Percentiles rank a stretch among this genome's conserved stretches.
Evolutionary conservation across 1,139 yeast species (phyloP).

Genomic region (Lodderomyces metapsilosis): DNA sequence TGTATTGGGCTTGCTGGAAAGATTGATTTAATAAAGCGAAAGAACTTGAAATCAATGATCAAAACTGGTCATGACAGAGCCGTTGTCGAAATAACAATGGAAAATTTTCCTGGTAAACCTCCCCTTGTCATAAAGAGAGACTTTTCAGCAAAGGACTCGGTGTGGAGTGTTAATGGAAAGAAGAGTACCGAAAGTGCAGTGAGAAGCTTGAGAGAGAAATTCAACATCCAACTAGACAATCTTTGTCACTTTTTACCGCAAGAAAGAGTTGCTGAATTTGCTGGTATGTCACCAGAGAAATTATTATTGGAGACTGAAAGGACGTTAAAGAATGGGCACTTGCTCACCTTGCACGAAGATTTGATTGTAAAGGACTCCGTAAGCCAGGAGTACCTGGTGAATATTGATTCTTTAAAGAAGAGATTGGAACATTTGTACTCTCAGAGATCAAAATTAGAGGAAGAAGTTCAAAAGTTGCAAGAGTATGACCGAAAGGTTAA

Average conservation of each 20-base stretch:
- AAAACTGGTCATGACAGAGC: conserved; percentile 65
- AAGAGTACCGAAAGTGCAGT: conserved; percentile 46
- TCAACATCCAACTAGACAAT: conserved; percentile 85
- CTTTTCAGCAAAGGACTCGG: conserved; percentile 46
- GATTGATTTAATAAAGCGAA: conserved; percentile 77
- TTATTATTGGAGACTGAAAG: conserved; percentile 76
- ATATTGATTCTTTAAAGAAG: conserved; percentile 29
- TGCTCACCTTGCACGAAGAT: conserved; percentile 56
- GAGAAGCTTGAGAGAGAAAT: conserved; percentile 40
- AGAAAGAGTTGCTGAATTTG: conserved; percentile 92
- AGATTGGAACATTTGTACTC: conserved; percentile 28
- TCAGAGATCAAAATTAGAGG: conserved; percentile 33
- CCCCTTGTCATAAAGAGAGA: conserved; percentile 35
- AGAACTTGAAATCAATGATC: conserved; percentile 70
- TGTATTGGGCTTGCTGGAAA: conserved; percentile 88
- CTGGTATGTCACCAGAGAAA: conserved; percentile 74
- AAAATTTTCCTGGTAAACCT: conserved; percentile 34
- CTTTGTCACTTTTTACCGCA: conserved; percentile 95
- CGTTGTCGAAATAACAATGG: conserved; percentile 63
- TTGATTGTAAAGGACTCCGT: conserved; percentile 53
- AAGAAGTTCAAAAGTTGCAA: conserved; percentile 37
- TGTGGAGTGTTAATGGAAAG: conserved; percentile 60
- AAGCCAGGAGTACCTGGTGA: conserved; percentile 24
- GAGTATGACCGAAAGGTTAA: conserved; percentile 40
- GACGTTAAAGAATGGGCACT: conserved; percentile 66